Conservation (phyloP, 1,284 basidiomycete genomes). For the Fistulinella cinereoalba region DNA sequence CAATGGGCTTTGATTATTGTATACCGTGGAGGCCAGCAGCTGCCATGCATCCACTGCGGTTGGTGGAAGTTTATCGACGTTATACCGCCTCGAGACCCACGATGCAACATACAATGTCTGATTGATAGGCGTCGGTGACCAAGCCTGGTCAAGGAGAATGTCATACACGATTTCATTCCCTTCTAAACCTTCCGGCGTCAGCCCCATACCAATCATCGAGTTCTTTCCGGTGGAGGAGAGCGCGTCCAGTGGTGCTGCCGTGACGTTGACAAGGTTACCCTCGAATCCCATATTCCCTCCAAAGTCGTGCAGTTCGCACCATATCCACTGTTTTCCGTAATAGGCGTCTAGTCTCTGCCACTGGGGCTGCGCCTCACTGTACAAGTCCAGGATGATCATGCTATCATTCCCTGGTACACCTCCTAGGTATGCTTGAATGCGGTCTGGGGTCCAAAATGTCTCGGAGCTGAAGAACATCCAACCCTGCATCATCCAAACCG, state of each 20-base stretch:
- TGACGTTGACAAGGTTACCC: constrained; percentile 39
- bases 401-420: constrained; percentile 37
- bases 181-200: constrained; percentile 44
- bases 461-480: constrained; percentile 42
- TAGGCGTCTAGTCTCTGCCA: constrained; percentile 42
- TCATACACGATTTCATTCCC: constrained; percentile 46
- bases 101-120: constrained; percentile 32
- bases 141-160: constrained; percentile 43
- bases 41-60: constrained; percentile 38
- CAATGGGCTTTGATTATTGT: constrained; percentile 36
- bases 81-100: constrained; percentile 40
- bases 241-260: constrained; percentile 34
- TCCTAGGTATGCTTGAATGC: constrained; percentile 40
- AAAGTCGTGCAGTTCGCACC: constrained; percentile 45
- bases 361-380: constrained; percentile 41
- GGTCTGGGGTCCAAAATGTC: constrained; percentile 41
- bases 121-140: constrained; percentile 36
- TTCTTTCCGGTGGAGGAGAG: constrained; percentile 26
- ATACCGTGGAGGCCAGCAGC: constrained; percentile 39
- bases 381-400: constrained; percentile 45
- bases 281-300: constrained; percentile 45
- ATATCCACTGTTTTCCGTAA: constrained; percentile 44
- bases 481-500: constrained; percentile 46
- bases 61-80: constrained; percentile 24
- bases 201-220: constrained; percentile 41